Base-by-base conservation (phyloP, 164 flowering plant genomes). In the Nelumbo lutea region DNA sequence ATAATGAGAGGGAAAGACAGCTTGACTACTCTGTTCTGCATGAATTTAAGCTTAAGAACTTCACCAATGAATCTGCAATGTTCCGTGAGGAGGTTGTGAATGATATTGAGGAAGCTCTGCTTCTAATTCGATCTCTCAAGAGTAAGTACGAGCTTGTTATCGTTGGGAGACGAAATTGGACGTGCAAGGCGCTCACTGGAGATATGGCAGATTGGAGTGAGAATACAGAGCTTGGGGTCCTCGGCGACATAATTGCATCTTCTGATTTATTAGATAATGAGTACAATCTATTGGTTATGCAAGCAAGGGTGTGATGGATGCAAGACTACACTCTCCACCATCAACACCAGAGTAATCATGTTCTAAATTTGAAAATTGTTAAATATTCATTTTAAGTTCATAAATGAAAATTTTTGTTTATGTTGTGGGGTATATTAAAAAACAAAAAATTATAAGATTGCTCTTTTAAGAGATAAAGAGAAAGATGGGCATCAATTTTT, bases 241-340 rank as follows among this genome's bases (percentile, higher is more conserved):
- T 82, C 0, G 87, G 85, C 14, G 85, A 82, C 68, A 57, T 84
- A 8, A 75, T 82, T 7, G 79, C 76, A 1, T 64, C 81, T 2
- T 40, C 82, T 1, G 77, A 78, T 50, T 66, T 58, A 6, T 48
- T 57, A 9, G 64, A 65, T 4, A 47, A 27, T 27, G 27, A 27
- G 27, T 27, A 27, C 27, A 27, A 27, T 27, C 27, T 27, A 27
- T 27, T 27, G 27, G 27, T 27, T 27, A 27, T 27, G 27, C 27
- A 27, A 27, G 27, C 27, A 27, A 27, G 27, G 27, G 0, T 27
- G 27, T 27, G 27, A 27, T 27, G 27, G 27, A 27, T 27, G 27
- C 27, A 27, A 27, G 27, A 27, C 27, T 27, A 27, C 27, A 27
- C 27, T 27, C 27, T 27, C 27, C 27, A 27, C 27, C 27, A 27